Conservation (phyloP, 352 stramenopile genomes). For the Peronosclerospora sorghi region DNA sequence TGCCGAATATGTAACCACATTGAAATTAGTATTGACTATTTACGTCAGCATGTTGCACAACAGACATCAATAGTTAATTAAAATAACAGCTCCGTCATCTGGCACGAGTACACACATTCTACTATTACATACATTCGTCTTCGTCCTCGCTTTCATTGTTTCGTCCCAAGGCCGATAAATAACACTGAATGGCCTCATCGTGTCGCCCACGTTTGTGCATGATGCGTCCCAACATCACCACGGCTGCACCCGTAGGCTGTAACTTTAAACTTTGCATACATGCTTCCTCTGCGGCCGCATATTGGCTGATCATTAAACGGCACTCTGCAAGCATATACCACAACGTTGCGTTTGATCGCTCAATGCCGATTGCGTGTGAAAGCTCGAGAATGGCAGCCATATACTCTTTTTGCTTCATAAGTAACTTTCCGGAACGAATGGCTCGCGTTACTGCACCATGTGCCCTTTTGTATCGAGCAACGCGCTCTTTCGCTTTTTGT, state of each 20-base stretch:
- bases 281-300: constrained; percentile 38
- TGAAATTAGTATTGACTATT: too few relatives aligned
- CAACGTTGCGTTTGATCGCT: constrained; percentile 34
- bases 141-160: constrained; percentile 25
- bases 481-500: constrained; percentile 26
- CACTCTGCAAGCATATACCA: constrained; percentile 52
- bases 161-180: constrained; percentile 45
- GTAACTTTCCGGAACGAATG: constrained; percentile 22
- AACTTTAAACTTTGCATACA: constrained; percentile 42
- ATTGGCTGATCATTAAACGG: constrained; percentile 34
- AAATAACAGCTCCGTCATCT: too few relatives aligned
- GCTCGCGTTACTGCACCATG: constrained; percentile 31
- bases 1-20: too few relatives aligned
- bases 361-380: constrained; percentile 29
- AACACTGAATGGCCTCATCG: constrained; percentile 52
- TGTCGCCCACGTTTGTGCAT: constrained; percentile 36
- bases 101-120: too few relatives aligned
- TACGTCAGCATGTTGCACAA: too few relatives aligned
- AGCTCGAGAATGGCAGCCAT: constrained; percentile 53
- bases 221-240: constrained; percentile 40
- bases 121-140: too few relatives aligned
- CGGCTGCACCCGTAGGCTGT: constrained; percentile 22
- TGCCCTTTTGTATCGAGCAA: constrained; percentile 37
- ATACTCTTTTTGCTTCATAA: constrained; percentile 44
- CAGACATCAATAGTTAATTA: too few relatives aligned